Evolutionary conservation across 2,329 filamentous ascomycete genomes (phyloP).

Genomic region (Fusarium pseudocircinatum): DNA sequence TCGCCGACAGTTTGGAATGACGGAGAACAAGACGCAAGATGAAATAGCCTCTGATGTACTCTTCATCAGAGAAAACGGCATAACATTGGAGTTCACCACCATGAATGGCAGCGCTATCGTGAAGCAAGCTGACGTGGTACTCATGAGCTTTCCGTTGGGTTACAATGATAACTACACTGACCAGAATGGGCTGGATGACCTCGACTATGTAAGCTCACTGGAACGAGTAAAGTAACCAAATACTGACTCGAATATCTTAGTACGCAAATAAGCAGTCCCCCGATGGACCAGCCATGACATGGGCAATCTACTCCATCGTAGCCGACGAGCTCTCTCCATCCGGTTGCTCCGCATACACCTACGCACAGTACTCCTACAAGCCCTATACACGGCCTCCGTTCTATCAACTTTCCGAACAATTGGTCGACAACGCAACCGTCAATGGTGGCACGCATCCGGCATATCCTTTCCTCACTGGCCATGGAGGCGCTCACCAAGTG

Average conservation of each 20-base stretch:
- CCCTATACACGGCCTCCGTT: neutral
- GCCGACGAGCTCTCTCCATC: neutral
- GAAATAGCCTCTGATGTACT: neutral
- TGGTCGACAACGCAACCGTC: neutral
- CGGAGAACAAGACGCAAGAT: neutral
- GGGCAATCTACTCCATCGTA: constrained; percentile 9
- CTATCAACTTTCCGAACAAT: neutral
- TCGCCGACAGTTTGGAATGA: neutral
- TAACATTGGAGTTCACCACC: neutral
- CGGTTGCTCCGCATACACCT: neutral
- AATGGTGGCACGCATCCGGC: neutral
- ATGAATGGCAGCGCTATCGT: neutral
- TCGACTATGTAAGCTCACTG: neutral
- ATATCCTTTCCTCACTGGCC: neutral
- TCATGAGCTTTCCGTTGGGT: neutral
- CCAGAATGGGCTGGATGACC: neutral
- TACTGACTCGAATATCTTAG: neutral
- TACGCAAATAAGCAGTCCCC: constrained; percentile 1
- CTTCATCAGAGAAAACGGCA: neutral
- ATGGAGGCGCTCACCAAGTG: constrained; percentile 2
- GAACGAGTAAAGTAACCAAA: no score
- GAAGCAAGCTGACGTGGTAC: neutral
- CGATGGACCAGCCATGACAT: neutral
- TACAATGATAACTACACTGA: constrained; percentile 7
- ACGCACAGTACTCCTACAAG: neutral